Percentiles rank a stretch among this genome's conserved stretches.
Conservation (phyloP, 768 basidiomycete species). For the Dacryopinax spathularia region DNA sequence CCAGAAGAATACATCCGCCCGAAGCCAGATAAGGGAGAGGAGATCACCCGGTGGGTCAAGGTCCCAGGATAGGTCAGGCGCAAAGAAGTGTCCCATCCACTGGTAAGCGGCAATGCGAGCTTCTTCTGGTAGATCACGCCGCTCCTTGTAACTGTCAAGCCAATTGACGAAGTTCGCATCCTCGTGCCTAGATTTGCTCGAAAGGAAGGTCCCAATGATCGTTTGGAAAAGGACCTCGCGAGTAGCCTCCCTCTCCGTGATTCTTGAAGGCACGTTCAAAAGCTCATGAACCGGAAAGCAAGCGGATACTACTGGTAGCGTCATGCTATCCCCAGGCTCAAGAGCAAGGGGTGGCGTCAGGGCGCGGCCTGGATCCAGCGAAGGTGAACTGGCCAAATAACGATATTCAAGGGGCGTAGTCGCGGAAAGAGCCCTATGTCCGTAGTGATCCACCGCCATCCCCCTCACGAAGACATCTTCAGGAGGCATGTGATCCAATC, state of each 20-base stretch:
- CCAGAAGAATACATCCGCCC: background rate
- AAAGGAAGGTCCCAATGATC: background rate
- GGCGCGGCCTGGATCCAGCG: too few species aligned
- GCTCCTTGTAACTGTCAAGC: too few species aligned
- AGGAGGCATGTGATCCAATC: slow-evolving; percentile 9
- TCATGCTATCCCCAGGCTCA: too few species aligned
- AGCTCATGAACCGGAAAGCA: background rate
- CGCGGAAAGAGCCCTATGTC: slow-evolving; percentile 6
- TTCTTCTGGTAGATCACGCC: too few species aligned
- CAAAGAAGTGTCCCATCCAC: too few species aligned
- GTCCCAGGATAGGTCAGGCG: too few species aligned
- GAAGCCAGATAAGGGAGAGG: too few species aligned
- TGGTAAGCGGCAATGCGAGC: too few species aligned
- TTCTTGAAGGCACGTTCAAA: background rate
- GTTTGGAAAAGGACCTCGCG: background rate
- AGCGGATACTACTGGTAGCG: too few species aligned
- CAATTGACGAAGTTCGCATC: too few species aligned
- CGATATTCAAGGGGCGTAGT: slow-evolving; percentile 12
- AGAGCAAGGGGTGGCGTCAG: too few species aligned
- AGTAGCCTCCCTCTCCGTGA: background rate
- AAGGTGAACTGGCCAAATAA: slow-evolving; percentile 4
- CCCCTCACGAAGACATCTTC: slow-evolving; percentile 16
- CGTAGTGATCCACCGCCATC: slow-evolving; percentile 20
- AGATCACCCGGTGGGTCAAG: too few species aligned
- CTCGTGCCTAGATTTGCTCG: background rate